Evolutionary conservation across 208 protist species (phyloP), one percentile per base, ranked within the genome.

Genomic region (Plasmodiophora brassicae): DNA sequence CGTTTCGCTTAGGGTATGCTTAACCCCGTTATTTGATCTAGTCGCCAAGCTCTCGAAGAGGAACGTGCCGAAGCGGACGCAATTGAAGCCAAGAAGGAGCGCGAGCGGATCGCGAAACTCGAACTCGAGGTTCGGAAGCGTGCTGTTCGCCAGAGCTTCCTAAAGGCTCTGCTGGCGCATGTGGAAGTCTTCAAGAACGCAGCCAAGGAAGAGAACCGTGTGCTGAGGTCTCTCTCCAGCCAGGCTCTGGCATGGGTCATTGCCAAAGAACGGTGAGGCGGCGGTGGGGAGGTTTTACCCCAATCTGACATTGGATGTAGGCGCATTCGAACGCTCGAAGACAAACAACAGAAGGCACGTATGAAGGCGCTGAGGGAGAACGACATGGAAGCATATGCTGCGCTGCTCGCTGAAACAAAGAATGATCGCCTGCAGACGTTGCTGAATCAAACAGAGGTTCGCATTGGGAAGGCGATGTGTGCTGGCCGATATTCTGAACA

Each of bases 291-390:
- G 50, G 50, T 32, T 78, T 38, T 78, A 5, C 65, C n/a, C n/a
- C 65, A 36, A 44, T 36, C 14, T 78, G 32, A 78, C 41, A 8
- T 38, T 78, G 20, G 65, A 36, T 36, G 32, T 78, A 78, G n/a
- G 41, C 32, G 65, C 32, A 38, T 36, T 14, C 65, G 65, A 32
- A 38, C 65, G 5, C n/a, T 78, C 5, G 65, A 78, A 32, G 65
- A 78, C 41, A 78, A 78, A 78, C 65, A 78, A 38, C 65, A 78
- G 65, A 78, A 78, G n/a, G 85, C 85, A 32, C 85, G 85, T 84
- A 54, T 88, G 44, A 88, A 88, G 60, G 85, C 85, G 22, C 46
- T 88, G 28, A 54, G 54, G 22, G 85, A 88, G 46, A 88, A 88
- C 20, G 85, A 88, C n/a, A 71, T 78, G 85, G 46, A 88, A 8